phyloP scores from a whole-genome alignment of 305 asterid genomes.

The Fraxinus dipetala region DNA sequence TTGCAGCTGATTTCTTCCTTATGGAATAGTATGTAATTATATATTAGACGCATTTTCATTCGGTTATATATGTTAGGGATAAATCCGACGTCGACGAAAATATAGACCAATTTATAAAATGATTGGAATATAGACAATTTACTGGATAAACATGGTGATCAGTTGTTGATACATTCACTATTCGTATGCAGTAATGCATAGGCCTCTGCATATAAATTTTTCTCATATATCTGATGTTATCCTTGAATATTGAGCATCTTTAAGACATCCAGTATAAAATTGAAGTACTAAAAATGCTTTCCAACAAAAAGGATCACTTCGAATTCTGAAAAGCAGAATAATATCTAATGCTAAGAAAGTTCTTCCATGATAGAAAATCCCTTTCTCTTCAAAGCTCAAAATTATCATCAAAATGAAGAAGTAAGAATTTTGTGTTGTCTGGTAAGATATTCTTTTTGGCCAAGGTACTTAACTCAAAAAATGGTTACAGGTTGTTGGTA shows the following conservation, averaged over 20 bases:
- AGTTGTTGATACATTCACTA: neutral
- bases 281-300: neutral
- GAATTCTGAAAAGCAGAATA: neutral
- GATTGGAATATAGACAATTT: neutral
- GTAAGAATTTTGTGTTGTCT: neutral
- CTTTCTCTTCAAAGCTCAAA: neutral
- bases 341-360: neutral
- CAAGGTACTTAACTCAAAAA: neutral
- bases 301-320: neutral
- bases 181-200: neutral
- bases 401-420: neutral
- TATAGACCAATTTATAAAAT: no score
- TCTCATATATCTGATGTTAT: neutral
- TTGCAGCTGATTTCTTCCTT: neutral
- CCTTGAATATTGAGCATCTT: neutral
- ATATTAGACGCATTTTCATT: neutral
- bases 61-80: neutral
- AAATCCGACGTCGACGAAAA: no score
- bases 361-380: neutral
- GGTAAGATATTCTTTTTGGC: neutral
- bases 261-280: neutral
- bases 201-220: neutral
- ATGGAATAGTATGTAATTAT: neutral
- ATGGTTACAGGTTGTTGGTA: slow-evolving; percentile 52
- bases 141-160: neutral